A percentile compares a stretch with the other conserved stretches of the same genome.
Conservation (phyloP, 2,329 filamentous ascomycete genomes). For the Diaporthe nobilis region DNA sequence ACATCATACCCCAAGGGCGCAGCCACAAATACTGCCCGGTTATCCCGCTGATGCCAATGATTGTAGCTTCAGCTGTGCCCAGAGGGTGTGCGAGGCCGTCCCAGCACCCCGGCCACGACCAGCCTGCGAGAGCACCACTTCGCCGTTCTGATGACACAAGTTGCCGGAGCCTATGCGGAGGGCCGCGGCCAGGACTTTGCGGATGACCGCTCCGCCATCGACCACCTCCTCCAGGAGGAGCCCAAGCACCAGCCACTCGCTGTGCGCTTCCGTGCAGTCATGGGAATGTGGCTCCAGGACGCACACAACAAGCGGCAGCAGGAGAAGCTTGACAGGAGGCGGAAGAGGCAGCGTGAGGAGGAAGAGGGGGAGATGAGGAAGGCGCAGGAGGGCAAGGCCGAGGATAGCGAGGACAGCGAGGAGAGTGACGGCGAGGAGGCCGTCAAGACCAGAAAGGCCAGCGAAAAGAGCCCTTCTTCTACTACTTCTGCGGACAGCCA, state of each 20-base stretch:
- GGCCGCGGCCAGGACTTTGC: constrained; percentile 7
- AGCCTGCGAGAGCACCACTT: background rate
- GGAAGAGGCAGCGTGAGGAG: background rate
- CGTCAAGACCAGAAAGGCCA: too few species aligned
- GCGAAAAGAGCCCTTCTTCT: background rate
- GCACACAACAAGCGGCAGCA: background rate
- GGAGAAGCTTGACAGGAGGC: background rate
- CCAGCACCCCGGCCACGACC: background rate
- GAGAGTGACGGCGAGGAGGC: background rate
- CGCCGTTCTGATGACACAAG: background rate
- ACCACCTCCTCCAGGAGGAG: background rate
- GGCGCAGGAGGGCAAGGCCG: background rate
- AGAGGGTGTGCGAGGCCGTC: background rate
- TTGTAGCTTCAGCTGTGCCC: background rate
- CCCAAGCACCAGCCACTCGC: background rate
- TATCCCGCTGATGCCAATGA: background rate
- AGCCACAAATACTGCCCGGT: fast-evolving
- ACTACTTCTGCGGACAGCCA: background rate
- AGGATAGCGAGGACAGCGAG: background rate
- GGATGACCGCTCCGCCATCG: background rate
- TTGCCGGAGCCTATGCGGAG: background rate
- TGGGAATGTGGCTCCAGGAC: background rate
- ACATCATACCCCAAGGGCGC: too few species aligned
- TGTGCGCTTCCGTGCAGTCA: background rate
- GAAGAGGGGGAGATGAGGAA: background rate